Base-by-base conservation (phyloP, 305 asterid genomes). In the Fraxinus albicans region DNA sequence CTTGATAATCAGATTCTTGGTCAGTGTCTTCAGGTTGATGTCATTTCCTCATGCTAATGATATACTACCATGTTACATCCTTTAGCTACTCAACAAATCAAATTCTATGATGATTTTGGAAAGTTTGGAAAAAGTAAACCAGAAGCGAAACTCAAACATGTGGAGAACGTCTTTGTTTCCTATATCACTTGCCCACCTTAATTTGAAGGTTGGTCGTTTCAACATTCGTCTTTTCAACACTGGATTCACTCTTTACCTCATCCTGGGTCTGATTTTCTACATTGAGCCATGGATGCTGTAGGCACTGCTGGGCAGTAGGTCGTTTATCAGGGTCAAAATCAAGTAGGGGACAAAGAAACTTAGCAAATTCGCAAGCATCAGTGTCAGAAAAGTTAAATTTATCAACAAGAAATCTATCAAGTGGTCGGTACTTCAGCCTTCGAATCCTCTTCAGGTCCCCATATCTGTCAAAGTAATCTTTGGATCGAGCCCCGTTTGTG, bases 381-480 rank as follows among this genome's bases (percentile, higher is more conserved):
- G 79, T 73, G 7, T 86, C 90, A 15, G 90, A 85, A 55, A 94
- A 89, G 73, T 91, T 93, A 82, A 80, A 90, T 85, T 92, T 95
- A 77, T 94, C 97, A 75, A 90, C 86, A 34, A 95, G 97, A 47
- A 93, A 78, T 77, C 94, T 92, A 85, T 93, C 93, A 25, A 95
- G 92, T 67, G 96, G 73, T 78, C 86, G 87, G 83, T 86, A 88
- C 86, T 95, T 95, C 44, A 95, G 90, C 89, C 99, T 93, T 65
- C 97, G 86, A 84, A 95, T 95, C 90, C 99, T 94, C 92, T 94
- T 95, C 85, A 95, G 83, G 86, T 95, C 99, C 10, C 99, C 99
- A 70, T 94, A 89, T 87, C 97, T 88, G 84, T 95, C 97, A 29
- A 95, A 94, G 92, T 93, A 95, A 86, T 95, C 97, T 83, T 91